These are phyloP conservation scores for Senna siamea DNA, from an alignment of 306 rosid species.

Conservation along the genomic window DNA sequence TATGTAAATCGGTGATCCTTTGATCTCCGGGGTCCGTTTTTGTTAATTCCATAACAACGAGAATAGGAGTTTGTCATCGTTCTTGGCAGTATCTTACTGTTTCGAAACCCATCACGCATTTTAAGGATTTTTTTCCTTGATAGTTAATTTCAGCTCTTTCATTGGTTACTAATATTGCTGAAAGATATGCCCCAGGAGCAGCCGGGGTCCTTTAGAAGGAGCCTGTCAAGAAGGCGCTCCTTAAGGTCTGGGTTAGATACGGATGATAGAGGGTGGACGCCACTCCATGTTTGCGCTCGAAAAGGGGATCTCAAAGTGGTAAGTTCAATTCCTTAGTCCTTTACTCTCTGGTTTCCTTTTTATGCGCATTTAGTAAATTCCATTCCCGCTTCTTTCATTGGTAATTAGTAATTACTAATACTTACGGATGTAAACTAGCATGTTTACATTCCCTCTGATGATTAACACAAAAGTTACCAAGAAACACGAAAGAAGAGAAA, in stretches of 20 bases:
- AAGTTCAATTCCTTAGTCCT: not conserved
- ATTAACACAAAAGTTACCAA: not conserved
- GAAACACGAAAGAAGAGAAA: not conserved
- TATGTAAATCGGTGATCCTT: constrained; percentile 44
- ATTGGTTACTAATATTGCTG: constrained; percentile 20
- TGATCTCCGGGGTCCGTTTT: constrained; percentile 22
- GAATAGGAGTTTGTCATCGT: not conserved
- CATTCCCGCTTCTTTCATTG: not conserved
- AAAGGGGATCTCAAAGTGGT: constrained; percentile 83
- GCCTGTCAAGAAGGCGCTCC: constrained; percentile 66
- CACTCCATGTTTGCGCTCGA: constrained; percentile 74
- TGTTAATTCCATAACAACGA: not conserved
- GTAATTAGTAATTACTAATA: not conserved
- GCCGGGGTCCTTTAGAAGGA: constrained; percentile 43
- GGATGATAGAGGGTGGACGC: constrained; percentile 93
- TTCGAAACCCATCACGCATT: not conserved
- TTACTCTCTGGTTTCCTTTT: not conserved
- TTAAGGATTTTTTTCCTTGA: not conserved
- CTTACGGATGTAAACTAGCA: not conserved
- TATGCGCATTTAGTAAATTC: not conserved
- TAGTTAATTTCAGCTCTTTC: not conserved
- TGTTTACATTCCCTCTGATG: not conserved
- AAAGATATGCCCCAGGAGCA: constrained; percentile 51
- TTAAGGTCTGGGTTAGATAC: constrained; percentile 51
- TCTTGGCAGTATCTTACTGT: not conserved